These are phyloP conservation scores for Hymenoscyphus linearis DNA, from an alignment of 2,329 filamentous ascomycete genomes.

Conservation along the genomic window DNA sequence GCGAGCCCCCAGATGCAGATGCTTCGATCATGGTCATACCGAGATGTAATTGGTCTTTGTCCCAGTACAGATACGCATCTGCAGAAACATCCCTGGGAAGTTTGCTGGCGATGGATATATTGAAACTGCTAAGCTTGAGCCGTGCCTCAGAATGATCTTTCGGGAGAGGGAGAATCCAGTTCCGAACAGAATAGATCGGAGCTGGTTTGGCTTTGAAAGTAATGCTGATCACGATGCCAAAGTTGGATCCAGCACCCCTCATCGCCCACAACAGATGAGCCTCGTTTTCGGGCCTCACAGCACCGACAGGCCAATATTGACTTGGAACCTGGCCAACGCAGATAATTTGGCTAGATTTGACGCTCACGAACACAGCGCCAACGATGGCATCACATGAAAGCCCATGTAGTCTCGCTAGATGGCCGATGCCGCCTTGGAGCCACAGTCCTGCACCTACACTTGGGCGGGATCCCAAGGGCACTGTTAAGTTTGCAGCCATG, in stretches of 20 bases:
- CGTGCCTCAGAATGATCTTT: conserved; percentile 29
- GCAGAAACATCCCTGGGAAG: conserved; percentile 42
- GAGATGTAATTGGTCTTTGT: conserved; percentile 41
- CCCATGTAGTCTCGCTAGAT: conserved; percentile 37
- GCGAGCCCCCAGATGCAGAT: conserved; percentile 22
- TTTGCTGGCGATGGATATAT: conserved; percentile 33
- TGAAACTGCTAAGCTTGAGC: conserved; percentile 36
- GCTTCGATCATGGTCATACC: conserved; percentile 46
- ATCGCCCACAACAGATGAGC: conserved; percentile 22
- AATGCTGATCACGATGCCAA: conserved; percentile 23
- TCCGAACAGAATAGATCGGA: conserved; percentile 19
- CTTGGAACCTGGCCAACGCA: conserved; percentile 40
- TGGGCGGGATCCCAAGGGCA: conserved; percentile 56
- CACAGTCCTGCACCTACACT: conserved; percentile 59
- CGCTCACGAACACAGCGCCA: conserved; percentile 53
- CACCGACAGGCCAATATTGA: conserved; percentile 14
- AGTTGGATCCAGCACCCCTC: conserved; percentile 24
- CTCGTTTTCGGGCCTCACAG: conserved; percentile 18
- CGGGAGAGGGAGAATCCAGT: conserved; percentile 20
- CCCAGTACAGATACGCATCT: conserved; percentile 52
- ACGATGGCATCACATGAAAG: conserved; percentile 55
- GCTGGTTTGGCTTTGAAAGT: conserved; percentile 19
- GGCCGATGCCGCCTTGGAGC: conserved; percentile 60
- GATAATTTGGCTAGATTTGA: conserved; percentile 42
- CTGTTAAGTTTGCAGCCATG: conserved; percentile 44